Evolutionary conservation across 2,329 filamentous ascomycete genomes (phyloP).

Genomic region (Fusarium buharicum): DNA sequence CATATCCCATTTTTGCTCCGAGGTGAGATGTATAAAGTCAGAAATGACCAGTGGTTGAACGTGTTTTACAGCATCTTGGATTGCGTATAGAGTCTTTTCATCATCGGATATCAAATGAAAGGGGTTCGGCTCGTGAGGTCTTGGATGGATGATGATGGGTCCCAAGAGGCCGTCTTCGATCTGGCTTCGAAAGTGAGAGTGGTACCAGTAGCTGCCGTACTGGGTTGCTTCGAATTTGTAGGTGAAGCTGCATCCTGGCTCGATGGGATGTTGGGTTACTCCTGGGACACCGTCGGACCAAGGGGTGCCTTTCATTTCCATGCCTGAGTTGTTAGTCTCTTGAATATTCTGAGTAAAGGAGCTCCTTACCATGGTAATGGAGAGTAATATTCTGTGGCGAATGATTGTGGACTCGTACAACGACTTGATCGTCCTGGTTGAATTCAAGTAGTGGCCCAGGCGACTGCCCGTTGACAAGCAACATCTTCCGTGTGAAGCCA

Average conservation of each 20-base stretch:
- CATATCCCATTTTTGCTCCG: constrained; percentile 58
- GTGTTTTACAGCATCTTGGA: constrained; percentile 60
- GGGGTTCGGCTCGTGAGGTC: constrained; percentile 50
- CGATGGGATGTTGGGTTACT: constrained; percentile 63
- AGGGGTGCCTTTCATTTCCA: constrained; percentile 63
- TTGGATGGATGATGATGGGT: constrained; percentile 61
- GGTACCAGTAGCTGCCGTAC: constrained; percentile 70
- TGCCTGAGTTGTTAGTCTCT: constrained; percentile 46
- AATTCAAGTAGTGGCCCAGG: constrained; percentile 69
- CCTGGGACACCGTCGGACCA: constrained; percentile 72
- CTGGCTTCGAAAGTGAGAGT: constrained; percentile 65
- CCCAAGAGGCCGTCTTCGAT: constrained; percentile 70
- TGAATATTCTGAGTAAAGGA: rapidly evolving
- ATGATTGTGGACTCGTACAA: constrained; percentile 58
- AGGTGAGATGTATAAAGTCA: constrained; percentile 67
- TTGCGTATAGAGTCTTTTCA: constrained; percentile 52
- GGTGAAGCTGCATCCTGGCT: constrained; percentile 58
- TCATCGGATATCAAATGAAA: constrained; percentile 59
- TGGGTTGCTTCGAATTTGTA: constrained; percentile 67
- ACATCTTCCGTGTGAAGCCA: constrained; percentile 57
- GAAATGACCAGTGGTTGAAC: constrained; percentile 62
- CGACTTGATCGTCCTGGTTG: constrained; percentile 61
- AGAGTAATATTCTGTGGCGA: constrained; percentile 60
- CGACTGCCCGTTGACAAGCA: constrained; percentile 68
- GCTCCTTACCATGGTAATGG: constrained; percentile 59